Evolutionary conservation across 2,329 filamentous ascomycete species (phyloP).

Genomic region (Amylocarpus encephaloides): DNA sequence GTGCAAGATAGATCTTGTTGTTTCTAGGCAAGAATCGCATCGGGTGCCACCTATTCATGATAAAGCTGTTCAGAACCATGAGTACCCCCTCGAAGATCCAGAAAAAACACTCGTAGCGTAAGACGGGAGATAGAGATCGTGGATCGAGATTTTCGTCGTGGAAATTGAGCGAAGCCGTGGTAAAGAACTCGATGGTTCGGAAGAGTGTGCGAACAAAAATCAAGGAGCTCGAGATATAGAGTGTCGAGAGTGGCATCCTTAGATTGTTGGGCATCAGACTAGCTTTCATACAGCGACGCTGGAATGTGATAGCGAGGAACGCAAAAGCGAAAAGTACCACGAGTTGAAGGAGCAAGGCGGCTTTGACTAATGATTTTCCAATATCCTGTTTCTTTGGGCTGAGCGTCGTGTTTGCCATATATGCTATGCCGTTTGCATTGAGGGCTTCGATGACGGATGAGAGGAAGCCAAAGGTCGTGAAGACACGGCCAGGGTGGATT

Average conservation of each 20-base stretch:
- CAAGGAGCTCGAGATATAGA: constrained; percentile 45
- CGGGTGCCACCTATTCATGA: constrained; percentile 48
- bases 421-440: constrained; percentile 43
- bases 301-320: constrained; percentile 42
- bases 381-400: constrained; percentile 33
- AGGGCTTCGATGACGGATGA: constrained; percentile 44
- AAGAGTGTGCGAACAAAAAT: constrained; percentile 50
- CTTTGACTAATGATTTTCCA: constrained; percentile 43
- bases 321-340: constrained; percentile 45
- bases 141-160: constrained; percentile 21
- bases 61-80: constrained; percentile 45
- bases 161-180: constrained; percentile 38
- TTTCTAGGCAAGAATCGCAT: constrained; percentile 43
- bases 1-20: constrained; percentile 44
- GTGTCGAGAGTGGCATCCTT: constrained; percentile 36
- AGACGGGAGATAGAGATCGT: constrained; percentile 36
- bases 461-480: constrained; percentile 41
- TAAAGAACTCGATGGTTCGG: constrained; percentile 54
- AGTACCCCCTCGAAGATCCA: constrained; percentile 49
- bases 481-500: constrained; percentile 39
- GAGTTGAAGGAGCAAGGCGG: constrained; percentile 49
- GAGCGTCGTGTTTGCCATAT: constrained; percentile 41
- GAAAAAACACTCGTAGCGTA: constrained; percentile 55
- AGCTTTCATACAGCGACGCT: constrained; percentile 37
- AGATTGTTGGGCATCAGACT: constrained; percentile 25